Conservation (phyloP, 1,139 yeast species). For the Arxiozyma slooffiae region DNA sequence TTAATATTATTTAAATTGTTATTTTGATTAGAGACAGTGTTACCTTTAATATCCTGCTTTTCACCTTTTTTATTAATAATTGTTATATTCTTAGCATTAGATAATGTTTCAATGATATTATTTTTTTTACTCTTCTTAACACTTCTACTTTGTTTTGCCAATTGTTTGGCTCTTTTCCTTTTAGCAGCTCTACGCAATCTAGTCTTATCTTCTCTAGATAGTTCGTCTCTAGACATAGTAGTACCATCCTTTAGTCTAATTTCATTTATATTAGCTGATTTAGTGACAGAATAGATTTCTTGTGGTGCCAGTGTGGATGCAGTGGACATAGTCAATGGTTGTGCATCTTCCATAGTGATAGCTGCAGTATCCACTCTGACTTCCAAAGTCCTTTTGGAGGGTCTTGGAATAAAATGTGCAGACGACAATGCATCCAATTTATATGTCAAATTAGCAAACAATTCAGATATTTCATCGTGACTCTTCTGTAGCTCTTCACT, state of each 20-base stretch:
- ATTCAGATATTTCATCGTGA: conserved; percentile 65
- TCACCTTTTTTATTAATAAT: conserved; percentile 72
- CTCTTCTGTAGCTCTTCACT: conserved; percentile 58
- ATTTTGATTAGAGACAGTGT: not conserved
- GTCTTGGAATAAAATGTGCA: conserved; percentile 89
- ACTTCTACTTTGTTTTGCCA: conserved; percentile 30
- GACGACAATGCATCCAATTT: conserved; percentile 82
- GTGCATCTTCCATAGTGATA: conserved; percentile 91
- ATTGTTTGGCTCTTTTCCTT: conserved; percentile 60
- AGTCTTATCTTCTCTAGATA: conserved; percentile 77
- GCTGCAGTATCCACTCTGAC: conserved; percentile 75
- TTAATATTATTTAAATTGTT: not conserved
- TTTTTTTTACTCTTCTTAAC: conserved; percentile 49
- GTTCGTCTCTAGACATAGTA: conserved; percentile 73
- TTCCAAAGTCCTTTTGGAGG: conserved; percentile 68
- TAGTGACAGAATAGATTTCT: conserved; percentile 66
- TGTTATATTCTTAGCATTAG: conserved; percentile 68
- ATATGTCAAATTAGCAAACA: conserved; percentile 55
- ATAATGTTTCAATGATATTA: conserved; percentile 61
- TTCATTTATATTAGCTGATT: conserved; percentile 44
- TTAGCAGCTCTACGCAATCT: conserved; percentile 79
- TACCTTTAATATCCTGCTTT: conserved; percentile 61
- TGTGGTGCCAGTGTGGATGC: conserved; percentile 89
- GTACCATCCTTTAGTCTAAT: conserved; percentile 72
- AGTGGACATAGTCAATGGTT: conserved; percentile 71